Evolutionary conservation across 441 rosid species (phyloP).

Genomic region (Viola pubescens): DNA sequence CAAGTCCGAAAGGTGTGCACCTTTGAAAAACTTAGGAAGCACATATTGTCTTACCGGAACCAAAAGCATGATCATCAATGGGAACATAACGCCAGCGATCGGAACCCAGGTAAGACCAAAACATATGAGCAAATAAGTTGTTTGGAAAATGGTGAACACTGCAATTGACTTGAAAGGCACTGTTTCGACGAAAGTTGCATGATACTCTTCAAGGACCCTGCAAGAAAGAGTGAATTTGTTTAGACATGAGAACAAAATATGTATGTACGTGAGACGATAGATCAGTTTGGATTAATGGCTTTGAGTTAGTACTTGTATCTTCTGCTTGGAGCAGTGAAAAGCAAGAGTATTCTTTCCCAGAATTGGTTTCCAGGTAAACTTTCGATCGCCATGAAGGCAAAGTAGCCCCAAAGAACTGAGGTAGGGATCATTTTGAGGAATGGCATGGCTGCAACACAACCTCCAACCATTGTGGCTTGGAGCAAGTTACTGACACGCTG

Average conservation of each 20-base stretch:
- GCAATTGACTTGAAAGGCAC: constrained; percentile 86
- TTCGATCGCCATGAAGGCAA: constrained; percentile 95
- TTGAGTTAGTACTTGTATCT: constrained; percentile 57
- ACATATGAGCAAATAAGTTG: constrained; percentile 57
- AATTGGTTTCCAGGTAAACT: constrained; percentile 91
- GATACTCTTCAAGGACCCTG: constrained; percentile 91
- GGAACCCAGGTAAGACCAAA: constrained; percentile 95
- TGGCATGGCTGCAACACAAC: constrained; percentile 94
- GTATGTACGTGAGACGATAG: background rate
- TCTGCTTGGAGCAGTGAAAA: constrained; percentile 85
- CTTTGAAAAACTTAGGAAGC: constrained; percentile 80
- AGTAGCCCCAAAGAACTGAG: constrained; percentile 92
- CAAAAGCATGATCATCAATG: constrained; percentile 84
- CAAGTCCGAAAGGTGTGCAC: constrained; percentile 72
- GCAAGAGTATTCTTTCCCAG: constrained; percentile 86
- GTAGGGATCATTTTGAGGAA: constrained; percentile 83
- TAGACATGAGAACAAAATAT: background rate
- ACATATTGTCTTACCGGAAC: constrained; percentile 78
- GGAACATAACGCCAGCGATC: constrained; percentile 85
- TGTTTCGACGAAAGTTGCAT: constrained; percentile 81
- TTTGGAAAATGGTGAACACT: constrained; percentile 62
- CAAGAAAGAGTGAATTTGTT: constrained; percentile 2
- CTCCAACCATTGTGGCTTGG: constrained; percentile 79
- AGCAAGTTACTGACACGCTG: constrained; percentile 80
- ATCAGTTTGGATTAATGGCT: background rate